phyloP scores from a whole-genome alignment of 1,139 yeast species.

The Zygotorulaspora mrakii region DNA sequence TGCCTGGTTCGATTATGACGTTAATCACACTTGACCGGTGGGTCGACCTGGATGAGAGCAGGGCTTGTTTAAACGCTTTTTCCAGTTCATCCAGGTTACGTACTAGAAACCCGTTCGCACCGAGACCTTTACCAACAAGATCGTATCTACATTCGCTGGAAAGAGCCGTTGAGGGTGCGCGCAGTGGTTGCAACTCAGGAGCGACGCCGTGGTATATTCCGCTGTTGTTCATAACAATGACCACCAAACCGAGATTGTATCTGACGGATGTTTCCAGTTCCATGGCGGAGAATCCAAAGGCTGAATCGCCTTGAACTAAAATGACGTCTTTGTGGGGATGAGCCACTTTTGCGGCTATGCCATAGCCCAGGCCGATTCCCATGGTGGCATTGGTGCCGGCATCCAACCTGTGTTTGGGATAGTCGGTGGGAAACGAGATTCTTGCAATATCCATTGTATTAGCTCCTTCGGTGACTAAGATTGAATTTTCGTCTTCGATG shows the following conservation, averaged over 20 bases:
- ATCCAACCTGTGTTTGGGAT: slow-evolving; percentile 53
- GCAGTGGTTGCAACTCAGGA: slow-evolving; percentile 29
- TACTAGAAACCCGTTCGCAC: slow-evolving; percentile 51
- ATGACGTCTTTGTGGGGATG: slow-evolving; percentile 46
- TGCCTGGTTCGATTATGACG: slow-evolving; percentile 55
- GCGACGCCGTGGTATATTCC: slow-evolving; percentile 63
- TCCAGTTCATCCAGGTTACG: slow-evolving; percentile 41
- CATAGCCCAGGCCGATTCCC: slow-evolving; percentile 67
- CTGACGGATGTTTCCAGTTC: slow-evolving; percentile 63
- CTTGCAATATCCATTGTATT: slow-evolving; percentile 68
- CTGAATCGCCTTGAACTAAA: slow-evolving; percentile 69
- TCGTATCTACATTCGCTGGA: slow-evolving; percentile 54
- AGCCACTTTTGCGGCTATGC: slow-evolving; percentile 55
- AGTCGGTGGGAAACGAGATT: slow-evolving; percentile 51
- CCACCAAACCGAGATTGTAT: slow-evolving; percentile 47
- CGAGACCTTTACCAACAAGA: slow-evolving; percentile 49
- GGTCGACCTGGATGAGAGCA: slow-evolving; percentile 31
- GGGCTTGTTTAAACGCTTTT: slow-evolving; percentile 41
- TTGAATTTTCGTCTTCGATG: slow-evolving; percentile 37
- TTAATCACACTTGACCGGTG: slow-evolving; percentile 48
- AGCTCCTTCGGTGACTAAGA: slow-evolving; percentile 61
- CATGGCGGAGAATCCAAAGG: slow-evolving; percentile 65
- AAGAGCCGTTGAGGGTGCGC: slow-evolving; percentile 55
- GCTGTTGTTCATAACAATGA: slow-evolving; percentile 63
- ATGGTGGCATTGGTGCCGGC: slow-evolving; percentile 72